phyloP scores from a whole-genome alignment of 306 rosid genomes.

The Alnus rubra region DNA sequence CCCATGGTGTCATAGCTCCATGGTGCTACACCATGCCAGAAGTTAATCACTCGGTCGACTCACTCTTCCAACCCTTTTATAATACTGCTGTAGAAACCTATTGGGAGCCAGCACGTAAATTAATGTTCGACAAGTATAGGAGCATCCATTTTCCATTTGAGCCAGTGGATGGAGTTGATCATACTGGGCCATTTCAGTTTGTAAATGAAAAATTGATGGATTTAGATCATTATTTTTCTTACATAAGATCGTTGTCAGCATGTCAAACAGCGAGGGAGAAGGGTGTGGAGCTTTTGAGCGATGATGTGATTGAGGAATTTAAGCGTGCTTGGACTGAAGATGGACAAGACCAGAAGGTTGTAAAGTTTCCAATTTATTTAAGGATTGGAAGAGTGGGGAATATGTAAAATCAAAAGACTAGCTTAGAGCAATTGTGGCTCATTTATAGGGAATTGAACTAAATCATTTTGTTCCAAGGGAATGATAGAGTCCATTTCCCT shows the following conservation, averaged over 20 bases:
- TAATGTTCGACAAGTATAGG: slow-evolving; percentile 51
- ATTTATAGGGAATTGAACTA: not conserved
- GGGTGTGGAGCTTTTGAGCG: slow-evolving; percentile 67
- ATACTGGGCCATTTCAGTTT: slow-evolving; percentile 70
- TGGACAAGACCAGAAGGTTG: slow-evolving; percentile 36
- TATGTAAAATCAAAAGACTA: not conserved
- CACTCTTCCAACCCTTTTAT: slow-evolving; percentile 39
- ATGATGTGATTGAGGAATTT: slow-evolving; percentile 44
- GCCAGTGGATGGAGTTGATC: slow-evolving; percentile 51
- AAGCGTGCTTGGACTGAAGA: slow-evolving; percentile 59
- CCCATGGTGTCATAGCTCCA: slow-evolving; percentile 68
- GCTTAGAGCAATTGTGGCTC: not conserved
- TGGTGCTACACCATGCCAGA: slow-evolving; percentile 69
- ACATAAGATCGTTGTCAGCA: slow-evolving; percentile 67
- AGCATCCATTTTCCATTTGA: slow-evolving; percentile 75
- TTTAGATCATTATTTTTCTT: slow-evolving; percentile 49
- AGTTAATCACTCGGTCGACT: slow-evolving; percentile 40
- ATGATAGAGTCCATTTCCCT: not conserved
- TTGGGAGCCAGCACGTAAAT: slow-evolving; percentile 50
- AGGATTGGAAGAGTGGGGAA: slow-evolving; percentile 68
- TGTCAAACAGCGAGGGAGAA: slow-evolving; percentile 68
- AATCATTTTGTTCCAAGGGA: not conserved
- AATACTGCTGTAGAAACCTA: slow-evolving; percentile 25
- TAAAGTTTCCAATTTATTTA: slow-evolving; percentile 52
- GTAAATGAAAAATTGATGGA: slow-evolving; percentile 47